These are phyloP conservation scores for Pseudodiploospora longispora DNA, from an alignment of 2,329 filamentous ascomycete species.

Conservation along the genomic window DNA sequence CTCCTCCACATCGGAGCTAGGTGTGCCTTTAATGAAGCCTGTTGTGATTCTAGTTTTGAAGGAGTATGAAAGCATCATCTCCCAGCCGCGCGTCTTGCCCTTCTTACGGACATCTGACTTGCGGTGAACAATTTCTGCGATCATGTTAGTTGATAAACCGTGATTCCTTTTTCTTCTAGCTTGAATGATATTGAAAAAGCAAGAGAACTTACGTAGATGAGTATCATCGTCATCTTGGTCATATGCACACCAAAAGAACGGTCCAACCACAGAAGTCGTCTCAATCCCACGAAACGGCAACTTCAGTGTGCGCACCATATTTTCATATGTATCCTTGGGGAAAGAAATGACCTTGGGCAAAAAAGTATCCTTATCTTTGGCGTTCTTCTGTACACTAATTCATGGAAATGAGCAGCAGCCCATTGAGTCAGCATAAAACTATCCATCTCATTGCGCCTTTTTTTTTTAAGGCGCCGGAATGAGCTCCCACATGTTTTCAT, in stretches of 20 bases:
- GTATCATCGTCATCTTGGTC: slow-evolving; percentile 50
- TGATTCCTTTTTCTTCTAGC: background rate
- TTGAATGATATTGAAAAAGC: background rate
- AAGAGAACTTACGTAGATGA: slow-evolving; percentile 41
- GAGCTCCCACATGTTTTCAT: background rate
- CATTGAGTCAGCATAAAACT: slow-evolving; percentile 1
- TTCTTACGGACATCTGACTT: slow-evolving; percentile 61
- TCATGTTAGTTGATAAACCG: background rate
- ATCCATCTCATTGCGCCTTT: background rate
- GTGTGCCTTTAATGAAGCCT: slow-evolving; percentile 54
- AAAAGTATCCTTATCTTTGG: slow-evolving; percentile 50
- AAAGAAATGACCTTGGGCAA: slow-evolving; percentile 46
- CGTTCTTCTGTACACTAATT: slow-evolving; percentile 47
- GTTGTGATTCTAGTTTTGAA: slow-evolving; percentile 48
- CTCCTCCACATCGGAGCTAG: slow-evolving; percentile 44
- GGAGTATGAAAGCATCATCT: slow-evolving; percentile 53
- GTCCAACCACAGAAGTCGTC: slow-evolving; percentile 50
- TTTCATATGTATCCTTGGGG: slow-evolving; percentile 39
- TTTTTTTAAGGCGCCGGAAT: background rate
- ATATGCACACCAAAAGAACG: slow-evolving; percentile 53
- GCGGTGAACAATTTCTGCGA: slow-evolving; percentile 50
- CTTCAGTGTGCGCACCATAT: slow-evolving; percentile 46
- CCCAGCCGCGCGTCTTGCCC: slow-evolving; percentile 55
- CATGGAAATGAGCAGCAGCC: background rate
- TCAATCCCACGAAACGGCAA: slow-evolving; percentile 52